Evolutionary conservation across 768 basidiomycete genomes (phyloP), one percentile per base, ranked within the genome.

Genomic region (Trametes gibbosa): DNA sequence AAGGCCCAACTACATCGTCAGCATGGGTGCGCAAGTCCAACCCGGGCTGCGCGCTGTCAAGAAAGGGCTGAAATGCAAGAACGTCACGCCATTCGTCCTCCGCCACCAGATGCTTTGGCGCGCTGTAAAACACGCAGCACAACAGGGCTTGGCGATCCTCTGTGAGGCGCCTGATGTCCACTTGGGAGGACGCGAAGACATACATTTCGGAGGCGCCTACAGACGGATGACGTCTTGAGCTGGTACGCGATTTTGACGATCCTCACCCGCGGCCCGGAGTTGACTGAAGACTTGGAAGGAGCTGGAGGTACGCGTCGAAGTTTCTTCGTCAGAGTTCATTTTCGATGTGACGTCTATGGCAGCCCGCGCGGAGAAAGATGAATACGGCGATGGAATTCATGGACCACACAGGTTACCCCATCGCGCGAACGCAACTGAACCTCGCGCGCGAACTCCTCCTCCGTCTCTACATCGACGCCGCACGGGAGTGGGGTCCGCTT

Each of bases 11-110:
- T 86, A 87, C 56, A 80, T 79, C 19, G 74, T 84, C 54, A 79
- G 81, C 0, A 72, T 87, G 19, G 75, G 77, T 0, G 71, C 75
- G 0, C 76, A 86, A 62, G 65, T 72, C 34, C 73, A 76, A 2
- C 74, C 77, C 10, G 85, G 82, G 0, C 73, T 88, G 17, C 78
- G 82, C 8, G 81, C 78, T 0, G 80, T 83, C 58, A 86, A 87
- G 75, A 83, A 87, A 66, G 86, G 87, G 0, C 61, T 87, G 63
- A 85, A 84, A 65, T 81, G 82, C 72, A 77, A 76, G 56, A 66
- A 75, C 14, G 78, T 76, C 16, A 79, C 84, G 9, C 77, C 81
- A 2, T 89, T 87, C 57, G 69, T 88, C 3, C 78, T 88, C 3
- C 78, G 77, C 41, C 79, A 78, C 58, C 79, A 79, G 66, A 68